Conservation (phyloP, 352 stramenopile genomes). For the Phytopythium aichiense region DNA sequence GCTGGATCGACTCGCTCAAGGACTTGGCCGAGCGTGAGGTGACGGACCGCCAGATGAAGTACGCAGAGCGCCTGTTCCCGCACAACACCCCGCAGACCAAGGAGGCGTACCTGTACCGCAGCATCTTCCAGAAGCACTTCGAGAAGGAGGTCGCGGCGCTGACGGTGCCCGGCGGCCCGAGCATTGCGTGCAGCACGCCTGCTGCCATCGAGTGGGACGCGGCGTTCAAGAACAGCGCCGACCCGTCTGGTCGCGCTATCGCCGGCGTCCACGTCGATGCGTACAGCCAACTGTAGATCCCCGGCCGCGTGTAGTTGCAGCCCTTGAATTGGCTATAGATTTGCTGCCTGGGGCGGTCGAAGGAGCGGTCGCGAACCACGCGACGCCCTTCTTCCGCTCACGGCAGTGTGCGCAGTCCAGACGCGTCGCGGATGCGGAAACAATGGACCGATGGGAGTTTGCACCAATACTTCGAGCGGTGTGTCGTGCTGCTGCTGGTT, state of each 20-base stretch:
- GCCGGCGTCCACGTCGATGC: conserved; percentile 95
- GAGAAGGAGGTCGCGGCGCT: conserved; percentile 94
- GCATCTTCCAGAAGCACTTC: conserved; percentile 99
- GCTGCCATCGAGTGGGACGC: conserved; percentile 98
- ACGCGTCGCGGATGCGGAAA: background rate
- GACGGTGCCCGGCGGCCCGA: conserved; percentile 96
- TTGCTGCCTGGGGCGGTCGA: background rate
- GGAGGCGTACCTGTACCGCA: conserved; percentile 94
- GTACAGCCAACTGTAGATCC: conserved; percentile 49
- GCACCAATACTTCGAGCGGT: background rate
- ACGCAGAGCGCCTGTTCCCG: conserved; percentile 94
- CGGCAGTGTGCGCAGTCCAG: background rate
- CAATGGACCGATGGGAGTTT: conserved; percentile 1
- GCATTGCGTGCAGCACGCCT: conserved; percentile 98
- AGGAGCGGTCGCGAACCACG: background rate
- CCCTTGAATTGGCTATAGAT: conserved; percentile 2
- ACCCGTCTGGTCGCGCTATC: conserved; percentile 93
- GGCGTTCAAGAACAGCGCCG: conserved; percentile 91
- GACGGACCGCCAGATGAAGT: conserved; percentile 95
- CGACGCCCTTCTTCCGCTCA: background rate
- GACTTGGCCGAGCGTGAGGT: conserved; percentile 94
- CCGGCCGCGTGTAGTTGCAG: background rate
- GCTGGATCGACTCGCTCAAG: conserved; percentile 98
- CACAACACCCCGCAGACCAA: conserved; percentile 99
- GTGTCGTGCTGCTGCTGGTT: background rate